Evolutionary conservation across 352 stramenopile genomes (phyloP), one percentile per base, ranked within the genome.

Genomic region (Phytopythium cucurbitacearum): DNA sequence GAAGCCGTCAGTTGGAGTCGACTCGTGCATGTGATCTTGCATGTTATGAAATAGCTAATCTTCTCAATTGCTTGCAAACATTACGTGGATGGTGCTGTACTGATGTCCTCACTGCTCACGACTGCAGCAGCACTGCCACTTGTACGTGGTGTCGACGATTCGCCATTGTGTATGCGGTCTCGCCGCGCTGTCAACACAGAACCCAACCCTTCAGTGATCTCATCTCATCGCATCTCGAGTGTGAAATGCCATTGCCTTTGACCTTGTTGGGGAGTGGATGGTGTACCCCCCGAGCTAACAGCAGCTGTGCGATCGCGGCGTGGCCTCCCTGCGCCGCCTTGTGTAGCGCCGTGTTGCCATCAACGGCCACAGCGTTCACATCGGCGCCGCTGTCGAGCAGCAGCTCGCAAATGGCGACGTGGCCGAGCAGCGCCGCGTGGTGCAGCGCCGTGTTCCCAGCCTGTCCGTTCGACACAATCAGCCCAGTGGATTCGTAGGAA

Each of bases 321-420:
- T 56, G 44, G 7, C 64, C 67, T 15, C 67, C 59, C 38, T 75
- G 65, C 11, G 67, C 67, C 21, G 70, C 70, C 67, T 80, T 80
- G 35, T 80, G 67, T 7, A 80, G 56, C 21, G 70, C 47, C 11
- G 64, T 68, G 48, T 39, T 71, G 38, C 45, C 53, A 11, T 65
- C 56, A 5, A 38, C 21, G 35, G 60, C 53, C 28, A 43, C 35
- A 13, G 47, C 49, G 9, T 71, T 67, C 8, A 57, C 43, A 21
- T 66, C 53, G 15, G 58, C 61, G 15, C 61, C 64, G 13, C 41
- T 36, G 5, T 48, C 40, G 21, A 77, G 53, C 1, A 76, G 53
- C 13, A 80, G 15, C 2, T 61, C 49, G 45, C 65, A 76, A 4
- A 71, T 55, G 41, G 61, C 51, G 5, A 46, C 8, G 28, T 63